Percentiles rank a stretch among this genome's conserved stretches.
Evolutionary conservation across 2,329 filamentous ascomycete genomes (phyloP).

Genomic region (Paramyrothecium roridum): DNA sequence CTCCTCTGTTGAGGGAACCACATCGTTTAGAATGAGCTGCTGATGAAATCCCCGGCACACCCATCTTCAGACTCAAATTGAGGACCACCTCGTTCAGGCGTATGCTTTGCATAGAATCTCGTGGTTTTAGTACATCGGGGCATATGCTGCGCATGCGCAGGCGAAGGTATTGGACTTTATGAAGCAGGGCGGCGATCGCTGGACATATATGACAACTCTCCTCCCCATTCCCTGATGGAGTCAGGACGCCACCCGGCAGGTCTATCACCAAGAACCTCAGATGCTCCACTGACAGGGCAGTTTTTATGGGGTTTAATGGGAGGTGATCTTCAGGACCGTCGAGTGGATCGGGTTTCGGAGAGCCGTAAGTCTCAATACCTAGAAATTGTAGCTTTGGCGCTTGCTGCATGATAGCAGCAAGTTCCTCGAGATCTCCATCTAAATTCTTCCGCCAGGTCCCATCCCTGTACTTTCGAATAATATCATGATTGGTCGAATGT

Average conservation of each 20-base stretch:
- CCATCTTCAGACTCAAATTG: constrained; percentile 9
- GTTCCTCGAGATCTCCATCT: constrained; percentile 8
- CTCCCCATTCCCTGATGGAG: constrained; percentile 1
- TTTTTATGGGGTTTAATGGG: constrained; percentile 8
- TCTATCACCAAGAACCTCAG: constrained; percentile 12
- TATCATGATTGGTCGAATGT: neutral
- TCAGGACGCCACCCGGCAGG: constrained; percentile 3
- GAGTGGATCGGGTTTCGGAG: neutral
- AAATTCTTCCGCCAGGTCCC: constrained; percentile 3
- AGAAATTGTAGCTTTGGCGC: constrained; percentile 7
- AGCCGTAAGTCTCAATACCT: constrained; percentile 5
- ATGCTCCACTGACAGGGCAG: constrained; percentile 10
- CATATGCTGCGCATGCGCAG: constrained; percentile 14
- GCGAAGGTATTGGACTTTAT: constrained; percentile 11
- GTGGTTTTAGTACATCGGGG: constrained; percentile 11
- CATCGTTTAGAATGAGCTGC: constrained; percentile 11
- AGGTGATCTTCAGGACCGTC: constrained; percentile 8
- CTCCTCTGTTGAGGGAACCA: neutral
- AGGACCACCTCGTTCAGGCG: constrained; percentile 7
- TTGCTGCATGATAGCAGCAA: constrained; percentile 7
- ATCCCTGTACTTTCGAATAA: neutral
- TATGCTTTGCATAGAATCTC: constrained; percentile 2
- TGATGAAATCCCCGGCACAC: constrained; percentile 6
- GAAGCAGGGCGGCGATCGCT: constrained; percentile 10
- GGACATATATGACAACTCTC: constrained; percentile 9